phyloP scores from a whole-genome alignment of 2,329 filamentous ascomycete genomes.

The Trichoderma aggressivum region DNA sequence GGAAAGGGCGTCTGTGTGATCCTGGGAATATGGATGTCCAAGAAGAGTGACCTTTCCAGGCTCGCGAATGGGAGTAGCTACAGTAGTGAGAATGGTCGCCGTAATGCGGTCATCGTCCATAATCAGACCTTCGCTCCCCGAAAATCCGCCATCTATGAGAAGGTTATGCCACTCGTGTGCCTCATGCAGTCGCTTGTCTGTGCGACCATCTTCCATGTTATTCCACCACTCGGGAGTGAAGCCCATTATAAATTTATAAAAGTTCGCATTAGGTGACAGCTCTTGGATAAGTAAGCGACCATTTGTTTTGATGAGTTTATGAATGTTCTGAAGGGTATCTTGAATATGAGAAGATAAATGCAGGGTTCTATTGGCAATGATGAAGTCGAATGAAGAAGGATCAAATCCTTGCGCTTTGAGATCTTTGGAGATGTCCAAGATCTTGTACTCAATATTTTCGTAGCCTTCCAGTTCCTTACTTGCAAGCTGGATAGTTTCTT shows the following conservation, averaged over 20 bases:
- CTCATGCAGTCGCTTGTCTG: background rate
- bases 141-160: slow-evolving; percentile 5
- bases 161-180: slow-evolving; percentile 8
- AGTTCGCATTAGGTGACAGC: background rate
- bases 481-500: slow-evolving; percentile 25
- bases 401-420: slow-evolving; percentile 16
- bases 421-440: slow-evolving; percentile 27
- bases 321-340: background rate
- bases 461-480: slow-evolving; percentile 22
- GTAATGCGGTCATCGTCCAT: slow-evolving; percentile 16
- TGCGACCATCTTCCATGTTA: background rate
- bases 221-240: background rate
- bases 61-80: background rate
- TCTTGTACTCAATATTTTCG: slow-evolving; percentile 19
- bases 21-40: background rate
- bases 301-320: background rate
- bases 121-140: slow-evolving; percentile 7
- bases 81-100: background rate
- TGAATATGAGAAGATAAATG: background rate
- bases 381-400: slow-evolving; percentile 5
- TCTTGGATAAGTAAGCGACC: slow-evolving; percentile 11
- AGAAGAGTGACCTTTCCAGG: background rate
- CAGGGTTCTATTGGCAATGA: slow-evolving; percentile 9
- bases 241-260: background rate
- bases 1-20: background rate